These are phyloP conservation scores for Colletotrichum sansevieriae DNA, from an alignment of 2,329 filamentous ascomycete species.

Conservation along the genomic window DNA sequence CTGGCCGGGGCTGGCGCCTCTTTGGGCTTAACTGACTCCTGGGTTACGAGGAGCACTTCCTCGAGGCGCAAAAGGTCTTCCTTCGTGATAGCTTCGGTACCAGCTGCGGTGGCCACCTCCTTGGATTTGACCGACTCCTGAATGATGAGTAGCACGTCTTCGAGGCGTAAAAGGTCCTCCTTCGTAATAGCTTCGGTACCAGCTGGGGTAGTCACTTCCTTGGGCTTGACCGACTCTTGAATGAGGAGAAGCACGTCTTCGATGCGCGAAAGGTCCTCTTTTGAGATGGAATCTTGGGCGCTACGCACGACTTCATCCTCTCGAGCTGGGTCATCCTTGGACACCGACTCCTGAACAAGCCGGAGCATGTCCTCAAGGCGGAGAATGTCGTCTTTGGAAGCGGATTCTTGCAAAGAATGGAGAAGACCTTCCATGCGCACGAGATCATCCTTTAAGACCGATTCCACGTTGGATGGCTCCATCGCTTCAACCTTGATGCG, in stretches of 20 bases:
- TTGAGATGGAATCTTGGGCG: conserved; percentile 63
- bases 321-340: conserved; percentile 46
- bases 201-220: too few species aligned
- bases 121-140: conserved; percentile 67
- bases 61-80: conserved; percentile 63
- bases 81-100: conserved; percentile 60
- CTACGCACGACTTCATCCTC: conserved; percentile 62
- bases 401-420: conserved; percentile 53
- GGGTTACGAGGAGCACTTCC: conserved; percentile 56
- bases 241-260: conserved; percentile 59
- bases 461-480: conserved; percentile 58
- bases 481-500: conserved; percentile 87
- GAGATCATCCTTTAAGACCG: conserved; percentile 55
- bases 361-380: conserved; percentile 60
- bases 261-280: conserved; percentile 61
- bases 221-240: conserved; percentile 64
- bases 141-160: conserved; percentile 57
- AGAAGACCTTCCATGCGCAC: conserved; percentile 58
- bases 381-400: conserved; percentile 54
- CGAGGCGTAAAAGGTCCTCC: too few species aligned
- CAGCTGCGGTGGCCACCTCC: conserved; percentile 42
- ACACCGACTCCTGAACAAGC: conserved; percentile 52
- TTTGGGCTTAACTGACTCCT: conserved; percentile 63
- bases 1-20: conserved; percentile 43
- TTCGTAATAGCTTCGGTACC: too few species aligned